A percentile compares a stretch with the other conserved stretches of the same genome.
Evolutionary conservation across 1,284 basidiomycete species (phyloP).

Genomic region (Ustilago shanxiensis): DNA sequence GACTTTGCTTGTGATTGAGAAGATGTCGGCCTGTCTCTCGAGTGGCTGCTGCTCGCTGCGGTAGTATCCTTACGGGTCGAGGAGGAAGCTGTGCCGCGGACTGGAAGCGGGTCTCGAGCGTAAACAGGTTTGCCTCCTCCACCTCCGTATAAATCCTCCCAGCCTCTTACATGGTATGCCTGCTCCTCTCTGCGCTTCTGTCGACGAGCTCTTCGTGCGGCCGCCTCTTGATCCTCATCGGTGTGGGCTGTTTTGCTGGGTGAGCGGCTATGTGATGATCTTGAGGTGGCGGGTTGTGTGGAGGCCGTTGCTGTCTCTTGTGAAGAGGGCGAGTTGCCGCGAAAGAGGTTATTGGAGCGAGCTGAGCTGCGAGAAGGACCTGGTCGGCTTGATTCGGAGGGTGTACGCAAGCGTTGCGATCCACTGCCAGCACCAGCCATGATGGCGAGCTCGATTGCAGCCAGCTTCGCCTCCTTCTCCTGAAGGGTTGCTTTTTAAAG

Average conservation of each 20-base stretch:
- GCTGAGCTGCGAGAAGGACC: constrained; percentile 8
- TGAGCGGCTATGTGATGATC: not conserved
- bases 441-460: not conserved
- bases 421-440: not conserved
- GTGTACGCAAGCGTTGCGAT: constrained; percentile 10
- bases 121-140: constrained; percentile 27
- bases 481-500: not conserved
- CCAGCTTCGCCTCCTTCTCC: not conserved
- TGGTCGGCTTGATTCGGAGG: not conserved
- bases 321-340: constrained; percentile 8
- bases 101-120: not conserved
- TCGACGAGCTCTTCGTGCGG: constrained; percentile 23
- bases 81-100: not conserved
- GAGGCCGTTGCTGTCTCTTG: not conserved
- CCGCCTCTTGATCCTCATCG: constrained; percentile 7
- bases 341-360: constrained; percentile 14
- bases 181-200: constrained; percentile 31
- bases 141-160: constrained; percentile 38
- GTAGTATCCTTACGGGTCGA: not conserved
- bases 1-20: constrained; percentile 1
- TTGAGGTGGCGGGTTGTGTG: constrained; percentile 3
- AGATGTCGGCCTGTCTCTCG: not conserved
- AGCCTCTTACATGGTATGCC: constrained; percentile 31
- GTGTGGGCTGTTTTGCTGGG: not conserved
- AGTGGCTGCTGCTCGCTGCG: not conserved